phyloP scores from a whole-genome alignment of 768 basidiomycete genomes.

The Lentinula guzmanii region DNA sequence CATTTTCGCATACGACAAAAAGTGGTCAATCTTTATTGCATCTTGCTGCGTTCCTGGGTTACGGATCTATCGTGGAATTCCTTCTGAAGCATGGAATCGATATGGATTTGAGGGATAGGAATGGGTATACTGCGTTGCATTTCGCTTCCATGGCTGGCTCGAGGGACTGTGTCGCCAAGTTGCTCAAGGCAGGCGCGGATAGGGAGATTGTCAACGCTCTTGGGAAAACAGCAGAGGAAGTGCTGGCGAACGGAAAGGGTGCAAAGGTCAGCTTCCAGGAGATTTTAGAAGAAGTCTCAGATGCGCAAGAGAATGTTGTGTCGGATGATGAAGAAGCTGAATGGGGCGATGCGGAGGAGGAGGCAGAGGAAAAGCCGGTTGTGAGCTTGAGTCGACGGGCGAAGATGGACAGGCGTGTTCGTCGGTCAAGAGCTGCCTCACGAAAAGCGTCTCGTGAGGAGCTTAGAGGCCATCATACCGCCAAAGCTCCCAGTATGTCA shows the following conservation, averaged over 20 bases:
- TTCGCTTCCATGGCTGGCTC: slow-evolving; percentile 71
- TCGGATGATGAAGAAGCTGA: slow-evolving; percentile 47
- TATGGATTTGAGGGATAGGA: slow-evolving; percentile 79
- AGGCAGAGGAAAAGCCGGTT: slow-evolving; percentile 34
- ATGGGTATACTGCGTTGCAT: slow-evolving; percentile 87
- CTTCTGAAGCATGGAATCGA: slow-evolving; percentile 70
- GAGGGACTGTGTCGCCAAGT: slow-evolving; percentile 52
- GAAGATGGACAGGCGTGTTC: slow-evolving; percentile 13
- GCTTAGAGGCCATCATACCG: neutral
- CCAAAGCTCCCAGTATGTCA: neutral
- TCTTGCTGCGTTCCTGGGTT: slow-evolving; percentile 75
- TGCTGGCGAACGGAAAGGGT: slow-evolving; percentile 16
- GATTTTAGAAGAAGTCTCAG: neutral
- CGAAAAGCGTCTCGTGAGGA: slow-evolving; percentile 1
- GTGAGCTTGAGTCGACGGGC: slow-evolving; percentile 18
- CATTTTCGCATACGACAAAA: slow-evolving; percentile 65
- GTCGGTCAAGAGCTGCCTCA: neutral
- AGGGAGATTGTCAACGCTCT: slow-evolving; percentile 65
- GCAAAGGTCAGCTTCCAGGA: neutral
- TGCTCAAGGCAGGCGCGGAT: slow-evolving; percentile 81
- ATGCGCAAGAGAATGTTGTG: neutral
- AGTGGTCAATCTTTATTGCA: slow-evolving; percentile 88
- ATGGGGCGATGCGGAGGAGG: slow-evolving; percentile 68
- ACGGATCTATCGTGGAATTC: slow-evolving; percentile 62
- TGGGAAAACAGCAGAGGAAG: slow-evolving; percentile 66